Evolutionary conservation across 257 asterid genomes (phyloP).

Genomic region (Thymus mandschuricus): DNA sequence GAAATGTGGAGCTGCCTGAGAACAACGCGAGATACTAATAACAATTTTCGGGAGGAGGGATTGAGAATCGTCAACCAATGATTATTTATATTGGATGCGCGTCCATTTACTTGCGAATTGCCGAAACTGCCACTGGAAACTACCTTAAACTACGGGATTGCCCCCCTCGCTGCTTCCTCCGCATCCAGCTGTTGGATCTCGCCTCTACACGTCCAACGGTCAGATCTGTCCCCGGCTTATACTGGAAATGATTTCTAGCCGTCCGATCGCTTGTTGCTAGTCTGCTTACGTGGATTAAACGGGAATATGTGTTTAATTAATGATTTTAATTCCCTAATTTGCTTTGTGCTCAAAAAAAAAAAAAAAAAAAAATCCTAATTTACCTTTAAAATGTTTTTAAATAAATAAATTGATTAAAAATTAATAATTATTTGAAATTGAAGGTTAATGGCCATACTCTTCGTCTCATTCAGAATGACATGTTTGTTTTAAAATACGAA

Average conservation of each 20-base stretch:
- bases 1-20: slow-evolving; percentile 44
- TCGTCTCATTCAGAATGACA: too few species aligned
- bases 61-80: slow-evolving; percentile 36
- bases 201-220: neutral
- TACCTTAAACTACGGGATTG: slow-evolving; percentile 33
- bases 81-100: slow-evolving; percentile 37
- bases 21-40: slow-evolving; percentile 33
- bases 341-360: too few species aligned
- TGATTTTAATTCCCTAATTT: neutral
- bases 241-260: neutral
- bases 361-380: too few species aligned
- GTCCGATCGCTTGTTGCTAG: slow-evolving; percentile 13
- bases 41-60: slow-evolving; percentile 37
- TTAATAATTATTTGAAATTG: too few species aligned
- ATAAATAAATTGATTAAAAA: too few species aligned
- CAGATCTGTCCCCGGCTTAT: neutral
- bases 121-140: slow-evolving; percentile 33
- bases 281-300: slow-evolving; percentile 3
- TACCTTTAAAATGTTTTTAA: too few species aligned
- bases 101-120: neutral
- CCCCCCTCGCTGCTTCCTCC: slow-evolving; percentile 16
- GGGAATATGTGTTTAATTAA: neutral
- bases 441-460: too few species aligned
- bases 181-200: slow-evolving; percentile 42
- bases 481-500: too few species aligned